Evolutionary conservation across 73 alveolate species (phyloP), one percentile per base, ranked within the genome.

Genomic region (Paramecium sexaurelia): DNA sequence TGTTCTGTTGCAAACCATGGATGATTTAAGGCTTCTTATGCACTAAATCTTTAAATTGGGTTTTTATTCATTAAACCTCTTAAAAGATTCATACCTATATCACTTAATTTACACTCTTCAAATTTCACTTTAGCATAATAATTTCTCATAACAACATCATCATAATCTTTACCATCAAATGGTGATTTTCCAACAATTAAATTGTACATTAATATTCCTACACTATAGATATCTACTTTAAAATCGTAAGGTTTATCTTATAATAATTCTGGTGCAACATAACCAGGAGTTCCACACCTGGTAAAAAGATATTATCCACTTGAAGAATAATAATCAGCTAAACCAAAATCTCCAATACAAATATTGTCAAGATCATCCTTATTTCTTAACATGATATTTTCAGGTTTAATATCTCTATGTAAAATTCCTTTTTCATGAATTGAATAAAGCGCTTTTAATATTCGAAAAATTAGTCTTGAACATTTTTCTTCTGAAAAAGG

Each of bases 231-330:
- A 36, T 85, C 93, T 2, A 85, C 73, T 66, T 85, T 85, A 57
- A 13, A 85, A 57, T 85, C 93, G 7, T 85, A 85, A 17, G 35
- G 82, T 24, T 56, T 56, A 85, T 85, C 93, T 11, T 55, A 55
- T 37, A 85, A 75, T 6, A 85, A 35, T 47, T 85, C 93, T n/a
- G 93, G 93, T 0, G 93, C 93, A 66, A 57, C 86, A 47, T 56
- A 85, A 1, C 93, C 93, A n/a, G 93, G 93, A 55, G 93, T 85
- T 5, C 93, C 93, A 85, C 93, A 85, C 1, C 93, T 43, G 17
- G 61, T 36, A 24, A 85, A 57, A 51, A 85, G 27, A 55, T 85
- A 85, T 55, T 75, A 51, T 5, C 93, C 93, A 15, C 33, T 57
- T 22, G 87, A 75, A 32, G 66, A 45, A 61, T 85, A 85, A 37